phyloP scores from a whole-genome alignment of 768 basidiomycete species.

The Hygrophorus pudorinus region DNA sequence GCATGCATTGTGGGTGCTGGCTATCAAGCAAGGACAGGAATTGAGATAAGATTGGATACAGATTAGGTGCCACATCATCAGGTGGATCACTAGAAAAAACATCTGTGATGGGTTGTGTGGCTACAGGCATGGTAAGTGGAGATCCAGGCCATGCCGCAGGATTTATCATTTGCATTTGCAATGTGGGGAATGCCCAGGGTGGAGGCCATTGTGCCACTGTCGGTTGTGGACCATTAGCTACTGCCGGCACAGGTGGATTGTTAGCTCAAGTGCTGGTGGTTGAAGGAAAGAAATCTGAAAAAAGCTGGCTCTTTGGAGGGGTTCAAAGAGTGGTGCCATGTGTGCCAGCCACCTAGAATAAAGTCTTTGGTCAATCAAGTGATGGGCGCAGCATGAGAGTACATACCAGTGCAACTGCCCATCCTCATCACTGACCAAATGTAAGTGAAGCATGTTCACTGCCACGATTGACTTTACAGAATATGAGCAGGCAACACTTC shows the following conservation, averaged over 20 bases:
- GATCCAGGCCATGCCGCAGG: neutral
- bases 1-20: neutral
- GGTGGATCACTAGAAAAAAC: neutral
- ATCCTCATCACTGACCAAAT: neutral
- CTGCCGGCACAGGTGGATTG: neutral
- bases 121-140: neutral
- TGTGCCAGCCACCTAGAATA: slow-evolving; percentile 1
- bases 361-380: neutral
- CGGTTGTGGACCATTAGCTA: neutral
- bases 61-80: neutral
- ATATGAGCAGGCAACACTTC: neutral
- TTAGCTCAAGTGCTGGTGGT: neutral
- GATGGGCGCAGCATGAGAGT: neutral
- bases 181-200: no score
- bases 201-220: neutral
- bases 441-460: neutral
- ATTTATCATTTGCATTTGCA: no score
- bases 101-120: neutral
- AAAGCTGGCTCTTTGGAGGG: slow-evolving; percentile 2
- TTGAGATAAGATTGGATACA: neutral
- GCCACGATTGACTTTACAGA: neutral
- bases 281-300: slow-evolving; percentile 3
- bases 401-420: neutral
- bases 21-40: neutral
- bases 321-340: neutral